These are phyloP conservation scores for Cercospora brassicicola DNA, from an alignment of 2,329 filamentous ascomycete species.

Conservation along the genomic window DNA sequence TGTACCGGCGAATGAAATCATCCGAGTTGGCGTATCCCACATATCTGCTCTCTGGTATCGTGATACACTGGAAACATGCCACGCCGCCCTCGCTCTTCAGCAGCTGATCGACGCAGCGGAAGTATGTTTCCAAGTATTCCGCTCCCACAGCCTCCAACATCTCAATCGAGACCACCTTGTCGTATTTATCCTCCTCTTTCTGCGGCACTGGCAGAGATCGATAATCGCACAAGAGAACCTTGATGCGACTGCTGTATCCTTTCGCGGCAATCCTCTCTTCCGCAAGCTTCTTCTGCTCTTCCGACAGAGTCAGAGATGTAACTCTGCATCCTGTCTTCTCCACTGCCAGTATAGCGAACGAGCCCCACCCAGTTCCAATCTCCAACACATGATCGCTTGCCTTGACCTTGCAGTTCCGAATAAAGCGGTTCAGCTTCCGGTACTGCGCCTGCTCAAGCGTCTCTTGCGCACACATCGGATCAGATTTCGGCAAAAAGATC, in stretches of 20 bases:
- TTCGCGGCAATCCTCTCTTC: constrained; percentile 64
- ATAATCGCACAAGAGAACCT: constrained; percentile 69
- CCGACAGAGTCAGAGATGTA: constrained; percentile 67
- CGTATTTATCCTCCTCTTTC: constrained; percentile 50
- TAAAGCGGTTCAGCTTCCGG: constrained; percentile 66
- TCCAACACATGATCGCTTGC: constrained; percentile 68
- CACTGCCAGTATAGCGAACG: constrained; percentile 70
- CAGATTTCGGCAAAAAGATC: constrained; percentile 58
- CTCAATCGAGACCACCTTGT: constrained; percentile 73
- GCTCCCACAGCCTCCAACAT: constrained; percentile 74
- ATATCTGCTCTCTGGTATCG: constrained; percentile 68
- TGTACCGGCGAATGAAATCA: constrained; percentile 75
- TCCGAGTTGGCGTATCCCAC: constrained; percentile 65
- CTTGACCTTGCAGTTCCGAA: constrained; percentile 65
- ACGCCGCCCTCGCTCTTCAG: constrained; percentile 67
- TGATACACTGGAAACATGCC: constrained; percentile 74
- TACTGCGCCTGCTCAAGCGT: constrained; percentile 65
- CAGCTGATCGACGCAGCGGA: constrained; percentile 61
- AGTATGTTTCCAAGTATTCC: constrained; percentile 68
- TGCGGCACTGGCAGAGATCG: constrained; percentile 57
- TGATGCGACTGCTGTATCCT: constrained; percentile 61
- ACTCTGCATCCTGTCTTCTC: constrained; percentile 65
- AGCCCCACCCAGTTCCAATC: constrained; percentile 75
- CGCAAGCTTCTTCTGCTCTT: constrained; percentile 67
- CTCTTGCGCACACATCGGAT: constrained; percentile 51